Base-by-base conservation (phyloP, 1,284 basidiomycete genomes). In the Pisolithus thermaeus region DNA sequence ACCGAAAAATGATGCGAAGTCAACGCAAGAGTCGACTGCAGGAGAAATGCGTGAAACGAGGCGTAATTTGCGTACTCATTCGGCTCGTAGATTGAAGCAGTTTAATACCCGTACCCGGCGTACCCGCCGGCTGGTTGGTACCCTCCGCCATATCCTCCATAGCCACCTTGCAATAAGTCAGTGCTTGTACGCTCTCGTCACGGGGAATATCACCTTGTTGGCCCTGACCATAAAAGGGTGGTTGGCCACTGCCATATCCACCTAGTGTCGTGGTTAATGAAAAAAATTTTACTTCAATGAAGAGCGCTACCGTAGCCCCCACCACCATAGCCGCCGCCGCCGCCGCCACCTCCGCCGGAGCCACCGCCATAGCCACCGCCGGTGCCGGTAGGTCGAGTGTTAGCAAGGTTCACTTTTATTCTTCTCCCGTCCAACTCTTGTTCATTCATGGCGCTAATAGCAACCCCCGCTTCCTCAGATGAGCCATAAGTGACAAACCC, bases 331-430 rank as follows among this genome's bases (percentile, higher is more conserved):
- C 60, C 61, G 12, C 62, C 61, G 5, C 66, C 62, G 16, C 59
- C 56, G 46, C 68, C 63, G 51, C 55, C 49, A 40, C 66, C 53
- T 16, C 52, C 59, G n/a, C 55, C 54, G 35, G 57, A 57, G 23
- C 53, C 35, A 42, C 61, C 68, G 32, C 65, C 61, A 23, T 57
- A 52, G 16, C 56, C 58, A 16, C 61, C 65, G 3, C 66, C 65
- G 2, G 64, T 61, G 22, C 76, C 74, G 12, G 39, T 64, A 54
- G 78, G 77, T 60, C 90, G 84, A 52, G 91, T 87, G 70, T 97
- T 97, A 59, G 95, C 95, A 59, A 97, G 76, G 78, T 97, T 97
- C 57, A 97, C 94, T 71, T 89, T 87, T 68, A 98, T 87, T 61
- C 90, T 83, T 61, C 95, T 83, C 56, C 94, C 93, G 71, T 98